phyloP scores from a whole-genome alignment of 768 basidiomycete genomes.

The Tephrocybe sp. region DNA sequence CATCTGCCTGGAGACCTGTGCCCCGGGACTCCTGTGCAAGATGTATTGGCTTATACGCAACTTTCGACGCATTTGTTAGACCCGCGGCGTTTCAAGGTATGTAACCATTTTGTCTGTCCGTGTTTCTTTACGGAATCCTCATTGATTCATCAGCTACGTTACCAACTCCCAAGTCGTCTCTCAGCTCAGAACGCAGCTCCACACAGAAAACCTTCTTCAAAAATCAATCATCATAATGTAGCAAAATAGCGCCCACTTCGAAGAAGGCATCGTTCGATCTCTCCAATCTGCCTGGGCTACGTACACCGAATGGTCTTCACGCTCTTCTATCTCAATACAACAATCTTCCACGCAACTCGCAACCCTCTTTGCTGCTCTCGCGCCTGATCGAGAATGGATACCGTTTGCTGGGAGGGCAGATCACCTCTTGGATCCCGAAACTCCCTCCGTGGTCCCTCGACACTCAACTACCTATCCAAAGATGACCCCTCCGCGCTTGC shows the following conservation, averaged over 20 bases:
- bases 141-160: not conserved
- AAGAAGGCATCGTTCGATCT: constrained; percentile 92
- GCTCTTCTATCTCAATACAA: constrained; percentile 71
- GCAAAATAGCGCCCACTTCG: constrained; percentile 94
- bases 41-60: too few species aligned
- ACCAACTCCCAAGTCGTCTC: constrained; percentile 38
- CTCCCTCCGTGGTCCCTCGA: constrained; percentile 75
- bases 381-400: constrained; percentile 93
- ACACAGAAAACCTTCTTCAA: constrained; percentile 97
- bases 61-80: too few species aligned
- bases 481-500: constrained; percentile 83
- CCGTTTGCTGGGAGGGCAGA: constrained; percentile 90
- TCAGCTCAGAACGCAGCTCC: constrained; percentile 88
- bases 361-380: constrained; percentile 70
- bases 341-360: constrained; percentile 74
- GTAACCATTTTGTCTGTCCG: too few species aligned
- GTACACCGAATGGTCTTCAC: constrained; percentile 90
- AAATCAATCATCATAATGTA: constrained; percentile 99
- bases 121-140: too few species aligned
- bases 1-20: too few species aligned
- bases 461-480: constrained; percentile 85
- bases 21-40: too few species aligned
- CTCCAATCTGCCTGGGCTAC: constrained; percentile 97
- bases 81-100: too few species aligned
- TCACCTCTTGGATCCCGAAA: constrained; percentile 95